Base-by-base conservation (phyloP, 805 yeast species). In the Metschnikowia matae region DNA sequence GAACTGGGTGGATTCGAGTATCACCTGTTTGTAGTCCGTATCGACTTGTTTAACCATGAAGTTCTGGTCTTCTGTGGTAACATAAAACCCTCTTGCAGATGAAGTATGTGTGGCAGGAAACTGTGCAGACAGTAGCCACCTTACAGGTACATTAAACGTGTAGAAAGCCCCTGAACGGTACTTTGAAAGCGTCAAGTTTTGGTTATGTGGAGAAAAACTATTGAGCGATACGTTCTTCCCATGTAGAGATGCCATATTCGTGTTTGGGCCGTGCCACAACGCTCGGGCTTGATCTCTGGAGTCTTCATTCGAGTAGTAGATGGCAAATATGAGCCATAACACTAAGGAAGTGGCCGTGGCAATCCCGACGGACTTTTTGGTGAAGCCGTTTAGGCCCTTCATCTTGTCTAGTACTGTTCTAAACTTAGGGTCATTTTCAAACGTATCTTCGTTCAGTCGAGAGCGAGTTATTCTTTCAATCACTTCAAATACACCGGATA, bases 1-100 rank as follows among this genome's bases (percentile, higher is more conserved):
- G 48, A 87, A 76, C 29, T 61, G 66, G 3, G 47, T 43, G 6
- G 60, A 38, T 15, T 65, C 67, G 18, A 73, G 60, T 4, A 79
- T 46, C 2, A 62, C 57, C 34, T 60, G 63, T 36, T 52, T 53
- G 49, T 53, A 76, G 1, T 52, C 53, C 3, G 67, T 51, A 50
- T 71, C 66, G 0, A 60, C 53, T 51, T 65, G 66, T n/a, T 56
- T 56, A 6, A 73, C 54, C 3, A 61, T 54, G 34, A 56, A 63
- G 11, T 51, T 52, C 2, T 47, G 31, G 3, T n/a, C 15, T 26
- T 51, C 55, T 4, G 53, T 42, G 2, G 63, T 61, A 38, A 69
- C 48, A 49, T 65, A 72, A 52, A 54, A 71, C 1, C 77, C 77
- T 7, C 63, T 63, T 6, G 50, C 44, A 6, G 54, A 21, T 21